Evolutionary conservation across 352 stramenopile genomes (phyloP).

Genomic region (Globisporangium nunn): DNA sequence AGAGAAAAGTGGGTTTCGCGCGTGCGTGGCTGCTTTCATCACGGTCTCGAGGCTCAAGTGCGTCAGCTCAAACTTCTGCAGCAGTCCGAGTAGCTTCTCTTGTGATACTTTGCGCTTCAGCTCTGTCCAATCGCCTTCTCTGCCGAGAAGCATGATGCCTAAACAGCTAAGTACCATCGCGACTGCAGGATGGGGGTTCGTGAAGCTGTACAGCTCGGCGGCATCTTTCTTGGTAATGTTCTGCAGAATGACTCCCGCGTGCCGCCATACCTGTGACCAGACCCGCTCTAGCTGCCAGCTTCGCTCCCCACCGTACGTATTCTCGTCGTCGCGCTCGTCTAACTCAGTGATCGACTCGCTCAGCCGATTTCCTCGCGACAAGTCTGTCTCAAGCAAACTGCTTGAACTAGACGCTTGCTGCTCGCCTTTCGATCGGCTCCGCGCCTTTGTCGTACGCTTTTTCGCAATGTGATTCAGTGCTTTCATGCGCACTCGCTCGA

Average conservation of each 20-base stretch:
- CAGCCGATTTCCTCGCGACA: background rate
- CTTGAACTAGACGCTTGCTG: constrained; percentile 1
- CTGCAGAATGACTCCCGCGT: constrained; percentile 17
- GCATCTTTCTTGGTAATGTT: constrained; percentile 58
- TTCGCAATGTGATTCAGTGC: constrained; percentile 36
- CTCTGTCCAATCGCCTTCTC: constrained; percentile 28
- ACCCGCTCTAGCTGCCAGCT: constrained; percentile 7
- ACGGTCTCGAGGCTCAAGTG: constrained; percentile 24
- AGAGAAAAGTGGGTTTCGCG: constrained; percentile 63
- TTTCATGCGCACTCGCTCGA: constrained; percentile 71
- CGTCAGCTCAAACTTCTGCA: constrained; percentile 42
- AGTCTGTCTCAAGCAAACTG: background rate
- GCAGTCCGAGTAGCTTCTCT: constrained; percentile 47
- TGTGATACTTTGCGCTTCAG: constrained; percentile 54
- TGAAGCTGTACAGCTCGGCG: constrained; percentile 77
- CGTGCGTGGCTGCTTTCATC: constrained; percentile 34
- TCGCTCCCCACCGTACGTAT: background rate
- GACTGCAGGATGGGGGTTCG: constrained; percentile 68
- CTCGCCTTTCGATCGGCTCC: constrained; percentile 16
- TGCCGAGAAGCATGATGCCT: constrained; percentile 41
- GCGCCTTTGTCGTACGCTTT: background rate
- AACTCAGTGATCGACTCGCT: background rate
- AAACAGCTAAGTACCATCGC: constrained; percentile 67
- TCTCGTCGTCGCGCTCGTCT: background rate
- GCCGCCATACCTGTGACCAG: constrained; percentile 32